Conservation (phyloP, 1,284 basidiomycete genomes). For the Bjerkandera adusta region DNA sequence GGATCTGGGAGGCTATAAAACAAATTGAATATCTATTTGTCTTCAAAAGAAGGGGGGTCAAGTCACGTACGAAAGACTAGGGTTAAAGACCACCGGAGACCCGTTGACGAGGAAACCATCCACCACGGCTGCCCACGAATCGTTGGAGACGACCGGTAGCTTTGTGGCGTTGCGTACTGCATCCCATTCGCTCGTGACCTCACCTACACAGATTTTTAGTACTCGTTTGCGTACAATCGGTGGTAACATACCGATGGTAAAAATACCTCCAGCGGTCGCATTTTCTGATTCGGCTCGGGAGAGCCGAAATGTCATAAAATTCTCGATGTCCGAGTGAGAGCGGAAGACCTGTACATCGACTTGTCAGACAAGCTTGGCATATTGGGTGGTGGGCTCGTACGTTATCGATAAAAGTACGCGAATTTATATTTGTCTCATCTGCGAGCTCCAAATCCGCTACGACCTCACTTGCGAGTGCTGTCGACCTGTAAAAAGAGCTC, state of each 20-base stretch:
- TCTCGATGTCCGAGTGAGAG: slow-evolving; percentile 6
- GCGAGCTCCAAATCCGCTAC: neutral
- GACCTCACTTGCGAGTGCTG: neutral
- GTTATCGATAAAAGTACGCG: neutral
- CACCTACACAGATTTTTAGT: neutral
- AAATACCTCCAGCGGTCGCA: slow-evolving; percentile 10
- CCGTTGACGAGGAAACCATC: slow-evolving; percentile 6
- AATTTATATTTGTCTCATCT: neutral
- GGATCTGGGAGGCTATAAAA: neutral
- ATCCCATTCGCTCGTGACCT: neutral
- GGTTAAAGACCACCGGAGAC: neutral
- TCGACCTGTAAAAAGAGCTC: neutral
- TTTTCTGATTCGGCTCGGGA: slow-evolving; percentile 4
- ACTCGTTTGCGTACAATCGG: neutral
- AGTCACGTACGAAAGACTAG: neutral
- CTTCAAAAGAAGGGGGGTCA: neutral
- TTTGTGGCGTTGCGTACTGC: neutral
- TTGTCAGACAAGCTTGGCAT: neutral
- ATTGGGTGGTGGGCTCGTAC: neutral
- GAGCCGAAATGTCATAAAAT: slow-evolving; percentile 14
- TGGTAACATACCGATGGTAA: slow-evolving; percentile 9
- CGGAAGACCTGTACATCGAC: slow-evolving; percentile 4
- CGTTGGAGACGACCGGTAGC: neutral
- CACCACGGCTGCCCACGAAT: neutral
- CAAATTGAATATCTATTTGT: neutral